A percentile compares a stretch with the other conserved stretches of the same genome.
phyloP scores from a whole-genome alignment of 176 grass and related monocot species.

The Oryza coarctata region DNA sequence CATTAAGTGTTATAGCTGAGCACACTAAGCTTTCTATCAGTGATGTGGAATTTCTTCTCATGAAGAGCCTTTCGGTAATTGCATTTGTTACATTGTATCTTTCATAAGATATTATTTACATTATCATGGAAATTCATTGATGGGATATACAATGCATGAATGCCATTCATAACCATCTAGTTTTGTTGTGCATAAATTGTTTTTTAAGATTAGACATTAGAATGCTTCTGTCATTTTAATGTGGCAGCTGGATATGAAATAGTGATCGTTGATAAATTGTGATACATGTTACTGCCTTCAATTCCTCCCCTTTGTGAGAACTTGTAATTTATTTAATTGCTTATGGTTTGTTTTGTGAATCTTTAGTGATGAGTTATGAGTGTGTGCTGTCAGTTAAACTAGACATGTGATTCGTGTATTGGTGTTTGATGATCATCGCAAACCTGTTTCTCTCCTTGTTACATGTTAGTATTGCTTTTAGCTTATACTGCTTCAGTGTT shows the following conservation, averaged over 20 bases:
- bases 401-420: neutral
- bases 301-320: neutral
- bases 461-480: neutral
- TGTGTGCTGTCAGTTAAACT: neutral
- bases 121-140: neutral
- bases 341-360: neutral
- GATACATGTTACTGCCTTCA: neutral
- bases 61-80: slow-evolving; percentile 68
- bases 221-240: neutral
- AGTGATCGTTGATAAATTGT: neutral
- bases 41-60: slow-evolving; percentile 65
- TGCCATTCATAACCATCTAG: neutral
- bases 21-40: slow-evolving; percentile 53
- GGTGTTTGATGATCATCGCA: neutral
- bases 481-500: neutral
- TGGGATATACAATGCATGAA: neutral
- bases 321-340: neutral
- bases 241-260: neutral
- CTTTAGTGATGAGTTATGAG: neutral
- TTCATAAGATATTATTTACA: neutral
- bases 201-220: neutral
- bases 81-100: neutral
- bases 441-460: neutral
- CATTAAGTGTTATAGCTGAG: slow-evolving; percentile 48
- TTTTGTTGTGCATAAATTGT: neutral